Conservation (phyloP, 2,329 filamentous ascomycete species). For the Hypoxylon sp. region DNA sequence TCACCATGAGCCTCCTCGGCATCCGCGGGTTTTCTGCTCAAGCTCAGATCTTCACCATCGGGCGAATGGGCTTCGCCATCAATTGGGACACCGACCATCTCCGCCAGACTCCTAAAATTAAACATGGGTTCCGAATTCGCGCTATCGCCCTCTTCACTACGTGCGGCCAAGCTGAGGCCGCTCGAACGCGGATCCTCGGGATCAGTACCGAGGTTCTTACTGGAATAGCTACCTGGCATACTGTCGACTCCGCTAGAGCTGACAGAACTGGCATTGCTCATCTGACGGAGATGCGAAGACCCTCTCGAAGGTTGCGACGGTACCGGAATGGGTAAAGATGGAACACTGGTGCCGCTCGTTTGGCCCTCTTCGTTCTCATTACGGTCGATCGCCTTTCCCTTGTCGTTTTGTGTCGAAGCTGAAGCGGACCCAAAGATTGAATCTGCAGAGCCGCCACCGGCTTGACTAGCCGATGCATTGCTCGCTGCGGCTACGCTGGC, state of each 20-base stretch:
- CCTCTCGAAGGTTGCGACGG: constrained; percentile 68
- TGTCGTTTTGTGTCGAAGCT: constrained; percentile 62
- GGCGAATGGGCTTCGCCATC: constrained; percentile 58
- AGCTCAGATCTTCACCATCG: constrained; percentile 24
- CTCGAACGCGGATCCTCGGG: constrained; percentile 68
- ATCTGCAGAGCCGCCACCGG: constrained; percentile 51
- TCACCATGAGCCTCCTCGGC: constrained; percentile 52
- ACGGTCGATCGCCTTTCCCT: constrained; percentile 80
- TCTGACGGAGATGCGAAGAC: constrained; percentile 81
- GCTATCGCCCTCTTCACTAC: constrained; percentile 66
- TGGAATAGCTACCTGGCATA: constrained; percentile 66
- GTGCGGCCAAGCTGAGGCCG: constrained; percentile 65
- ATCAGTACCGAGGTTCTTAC: constrained; percentile 58
- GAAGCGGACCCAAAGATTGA: constrained; percentile 53
- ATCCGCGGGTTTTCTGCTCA: constrained; percentile 57
- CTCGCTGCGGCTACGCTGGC: constrained; percentile 64
- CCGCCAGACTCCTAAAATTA: constrained; percentile 89
- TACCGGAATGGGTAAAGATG: constrained; percentile 62
- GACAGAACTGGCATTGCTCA: constrained; percentile 89
- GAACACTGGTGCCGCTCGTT: constrained; percentile 55
- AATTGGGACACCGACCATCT: constrained; percentile 80
- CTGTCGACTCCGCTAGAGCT: constrained; percentile 83
- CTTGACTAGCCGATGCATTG: constrained; percentile 53
- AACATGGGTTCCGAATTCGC: constrained; percentile 82
- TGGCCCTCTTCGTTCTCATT: constrained; percentile 46